Base-by-base conservation (phyloP, 2,329 filamentous ascomycete species). In the Dendryphion nanum region DNA sequence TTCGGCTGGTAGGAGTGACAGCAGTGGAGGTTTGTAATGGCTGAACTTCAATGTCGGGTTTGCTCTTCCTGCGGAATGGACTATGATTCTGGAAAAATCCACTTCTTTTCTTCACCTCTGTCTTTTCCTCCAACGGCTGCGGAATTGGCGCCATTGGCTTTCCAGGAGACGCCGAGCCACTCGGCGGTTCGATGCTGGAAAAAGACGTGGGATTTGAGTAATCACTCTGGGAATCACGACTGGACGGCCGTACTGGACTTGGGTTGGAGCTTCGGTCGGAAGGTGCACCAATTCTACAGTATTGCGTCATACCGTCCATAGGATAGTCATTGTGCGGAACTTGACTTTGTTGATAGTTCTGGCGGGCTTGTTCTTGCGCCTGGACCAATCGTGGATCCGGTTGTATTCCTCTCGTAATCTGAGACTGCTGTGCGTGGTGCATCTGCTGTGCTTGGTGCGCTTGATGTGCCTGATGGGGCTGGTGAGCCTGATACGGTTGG, bases 301-400 rank as follows among this genome's bases (percentile, higher is more conserved):
- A 85, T 80, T 97, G 95, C 0, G 91, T 96, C 89, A 97, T 97
- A 4, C 90, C 91, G 61, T 97, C 91, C 64, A 85, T 81, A 0
- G 91, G 90, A 61, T 96, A 96, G 7, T 93, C 89, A 53, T 97
- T 94, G 55, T 96, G 89, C 12, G 91, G 89, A 3, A 95, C 79
- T 47, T 89, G 82, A 39, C 70, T 72, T 26, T 67, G 64, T 38
- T 62, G 63, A 36, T 62, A 63, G 29, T 64, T 55, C 35, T 69
- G 63, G 13, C 58, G 59, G 18, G 59, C 62, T 42, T 63, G 56
- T 40, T 67, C 58, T 38, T 62, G 61, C 31, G 58, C 63, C 38
- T 63, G 62, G 12, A 63, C 53, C 38, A 64, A 45, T 7, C 57
- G 52, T 19, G 61, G 59, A 40, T 66, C 61, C 23, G 63, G 63